Evolutionary conservation across 2,329 filamentous ascomycete genomes (phyloP).

Genomic region (Cladosporium sphaerospermum): DNA sequence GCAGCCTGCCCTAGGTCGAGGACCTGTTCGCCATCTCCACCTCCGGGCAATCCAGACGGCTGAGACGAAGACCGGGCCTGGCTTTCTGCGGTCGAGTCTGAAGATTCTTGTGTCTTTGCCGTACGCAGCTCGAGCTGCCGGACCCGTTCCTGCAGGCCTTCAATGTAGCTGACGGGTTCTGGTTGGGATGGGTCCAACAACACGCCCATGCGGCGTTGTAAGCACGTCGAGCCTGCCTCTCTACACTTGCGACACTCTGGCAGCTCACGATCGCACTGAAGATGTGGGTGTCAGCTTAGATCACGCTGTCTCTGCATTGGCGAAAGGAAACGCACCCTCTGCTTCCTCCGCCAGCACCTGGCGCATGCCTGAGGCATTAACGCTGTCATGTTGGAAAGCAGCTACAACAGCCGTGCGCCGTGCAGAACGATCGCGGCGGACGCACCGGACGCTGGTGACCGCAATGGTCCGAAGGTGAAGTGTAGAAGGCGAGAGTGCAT

Average conservation of each 20-base stretch:
- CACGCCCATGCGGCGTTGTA: conserved; percentile 5
- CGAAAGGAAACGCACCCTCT: not conserved
- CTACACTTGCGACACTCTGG: not conserved
- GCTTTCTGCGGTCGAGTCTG: not conserved
- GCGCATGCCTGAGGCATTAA: conserved; percentile 6
- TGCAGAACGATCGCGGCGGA: no score
- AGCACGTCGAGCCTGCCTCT: not conserved
- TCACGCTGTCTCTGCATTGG: not conserved
- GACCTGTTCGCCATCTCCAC: no score
- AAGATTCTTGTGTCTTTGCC: not conserved
- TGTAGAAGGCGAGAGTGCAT: no score
- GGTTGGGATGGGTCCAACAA: conserved; percentile 1
- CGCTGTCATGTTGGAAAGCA: not conserved
- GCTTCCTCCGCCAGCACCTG: not conserved
- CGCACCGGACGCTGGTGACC: no score
- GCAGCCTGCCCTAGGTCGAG: not conserved
- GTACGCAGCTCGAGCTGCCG: not conserved
- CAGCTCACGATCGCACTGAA: not conserved
- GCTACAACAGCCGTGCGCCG: no score
- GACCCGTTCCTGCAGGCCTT: conserved; percentile 1
- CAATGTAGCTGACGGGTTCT: conserved; percentile 2
- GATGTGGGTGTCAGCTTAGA: not conserved
- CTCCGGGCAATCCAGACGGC: no score
- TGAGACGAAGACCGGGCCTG: no score
- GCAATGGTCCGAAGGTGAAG: no score